Evolutionary conservation across 495 filamentous ascomycete genomes (phyloP).

Genomic region (Cercophora scortea): DNA sequence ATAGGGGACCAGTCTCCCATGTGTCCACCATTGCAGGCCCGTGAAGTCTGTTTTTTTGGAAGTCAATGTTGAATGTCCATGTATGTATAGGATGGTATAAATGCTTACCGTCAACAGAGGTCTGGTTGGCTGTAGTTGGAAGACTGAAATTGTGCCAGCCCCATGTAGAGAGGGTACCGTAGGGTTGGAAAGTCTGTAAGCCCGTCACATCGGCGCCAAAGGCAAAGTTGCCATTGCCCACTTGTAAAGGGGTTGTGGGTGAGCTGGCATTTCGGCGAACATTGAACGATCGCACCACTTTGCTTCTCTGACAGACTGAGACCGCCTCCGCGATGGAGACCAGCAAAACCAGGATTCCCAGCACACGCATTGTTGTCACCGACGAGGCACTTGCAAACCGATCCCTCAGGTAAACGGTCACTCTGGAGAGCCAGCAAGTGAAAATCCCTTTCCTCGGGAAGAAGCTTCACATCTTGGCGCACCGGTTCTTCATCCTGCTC

Average conservation of each 20-base stretch:
- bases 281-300: slow-evolving; percentile 27
- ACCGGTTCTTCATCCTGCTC: too few relatives aligned
- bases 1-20: slow-evolving; percentile 46
- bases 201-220: slow-evolving; percentile 49
- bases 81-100: neutral
- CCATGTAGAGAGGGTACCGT: slow-evolving; percentile 47
- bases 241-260: slow-evolving; percentile 38
- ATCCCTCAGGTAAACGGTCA: too few relatives aligned
- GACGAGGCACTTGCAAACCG: neutral
- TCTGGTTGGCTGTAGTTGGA: slow-evolving; percentile 34
- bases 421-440: too few relatives aligned
- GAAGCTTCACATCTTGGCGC: too few relatives aligned
- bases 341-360: slow-evolving; percentile 9
- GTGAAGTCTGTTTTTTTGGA: slow-evolving; percentile 26
- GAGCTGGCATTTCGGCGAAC: slow-evolving; percentile 38
- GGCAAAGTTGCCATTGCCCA: slow-evolving; percentile 48
- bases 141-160: slow-evolving; percentile 52
- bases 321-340: slow-evolving; percentile 15
- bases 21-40: slow-evolving; percentile 45
- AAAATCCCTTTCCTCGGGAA: too few relatives aligned
- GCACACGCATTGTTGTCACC: slow-evolving; percentile 7
- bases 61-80: too few relatives aligned
- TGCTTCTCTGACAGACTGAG: slow-evolving; percentile 20
- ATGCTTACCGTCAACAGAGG: slow-evolving; percentile 25
- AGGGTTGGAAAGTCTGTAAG: slow-evolving; percentile 53